These are phyloP conservation scores for Schizochytrium sp. DNA, from an alignment of 108 stramenopile species.

Conservation along the genomic window DNA sequence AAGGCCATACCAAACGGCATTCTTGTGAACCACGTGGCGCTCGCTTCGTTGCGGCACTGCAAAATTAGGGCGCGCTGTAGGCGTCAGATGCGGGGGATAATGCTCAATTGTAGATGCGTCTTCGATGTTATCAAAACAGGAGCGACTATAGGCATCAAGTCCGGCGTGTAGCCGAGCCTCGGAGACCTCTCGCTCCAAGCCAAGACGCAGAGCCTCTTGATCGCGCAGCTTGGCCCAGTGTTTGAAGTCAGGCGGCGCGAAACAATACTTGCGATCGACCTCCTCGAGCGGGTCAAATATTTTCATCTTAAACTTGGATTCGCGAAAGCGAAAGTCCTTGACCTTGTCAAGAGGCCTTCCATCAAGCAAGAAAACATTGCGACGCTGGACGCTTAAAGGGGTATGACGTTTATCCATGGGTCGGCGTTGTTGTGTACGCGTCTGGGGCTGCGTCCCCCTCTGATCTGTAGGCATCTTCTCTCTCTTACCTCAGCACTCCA, in stretches of 20 bases:
- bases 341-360: neutral
- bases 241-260: neutral
- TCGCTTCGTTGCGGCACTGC: neutral
- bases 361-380: neutral
- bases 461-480: too few relatives aligned
- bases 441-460: too few relatives aligned
- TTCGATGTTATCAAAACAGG: neutral
- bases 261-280: neutral
- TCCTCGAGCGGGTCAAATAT: neutral
- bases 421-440: too few relatives aligned
- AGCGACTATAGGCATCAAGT: neutral
- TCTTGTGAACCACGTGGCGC: neutral
- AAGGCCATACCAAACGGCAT: too few relatives aligned
- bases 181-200: neutral
- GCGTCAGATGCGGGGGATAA: neutral
- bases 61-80: neutral
- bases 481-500: too few relatives aligned
- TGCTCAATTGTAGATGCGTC: neutral
- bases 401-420: too few relatives aligned
- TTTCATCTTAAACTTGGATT: neutral
- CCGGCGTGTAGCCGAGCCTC: neutral
- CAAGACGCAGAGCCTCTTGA: neutral
- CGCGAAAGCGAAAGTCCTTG: neutral
- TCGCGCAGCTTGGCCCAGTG: neutral
- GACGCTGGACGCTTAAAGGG: neutral